phyloP scores from a whole-genome alignment of 1,284 basidiomycete species.

The Rhodofomes roseus region DNA sequence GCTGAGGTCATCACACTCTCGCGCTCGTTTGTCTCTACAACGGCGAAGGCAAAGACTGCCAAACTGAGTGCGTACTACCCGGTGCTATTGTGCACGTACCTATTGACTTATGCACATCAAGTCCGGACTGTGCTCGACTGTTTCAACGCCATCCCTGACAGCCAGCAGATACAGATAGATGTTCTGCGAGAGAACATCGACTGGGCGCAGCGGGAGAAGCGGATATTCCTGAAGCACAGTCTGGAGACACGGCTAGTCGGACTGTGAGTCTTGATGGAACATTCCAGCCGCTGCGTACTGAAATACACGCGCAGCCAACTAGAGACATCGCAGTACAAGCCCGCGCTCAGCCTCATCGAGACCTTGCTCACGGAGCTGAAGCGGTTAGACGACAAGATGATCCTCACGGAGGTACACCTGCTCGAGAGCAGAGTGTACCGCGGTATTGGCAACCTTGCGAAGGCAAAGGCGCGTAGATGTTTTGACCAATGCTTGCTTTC shows the following conservation, averaged over 20 bases:
- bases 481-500: not conserved
- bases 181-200: constrained; percentile 89
- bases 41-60: constrained; percentile 97
- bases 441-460: constrained; percentile 87
- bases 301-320: constrained; percentile 51
- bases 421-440: constrained; percentile 91
- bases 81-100: constrained; percentile 6
- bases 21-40: constrained; percentile 88
- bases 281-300: not conserved
- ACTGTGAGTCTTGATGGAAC: constrained; percentile 49
- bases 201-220: constrained; percentile 91
- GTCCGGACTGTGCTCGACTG: constrained; percentile 91
- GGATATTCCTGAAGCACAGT: constrained; percentile 94
- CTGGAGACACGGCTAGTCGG: constrained; percentile 88
- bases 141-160: constrained; percentile 77
- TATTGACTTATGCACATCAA: too few relatives aligned
- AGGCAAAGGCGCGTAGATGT: constrained; percentile 71
- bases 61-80: constrained; percentile 65
- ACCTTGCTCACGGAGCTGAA: constrained; percentile 87
- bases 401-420: constrained; percentile 94
- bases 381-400: constrained; percentile 95
- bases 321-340: constrained; percentile 74
- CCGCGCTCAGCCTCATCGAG: constrained; percentile 83
- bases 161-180: constrained; percentile 78
- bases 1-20: constrained; percentile 87